Conservation (phyloP, 2,329 filamentous ascomycete species). For the Balansia obtecta region DNA sequence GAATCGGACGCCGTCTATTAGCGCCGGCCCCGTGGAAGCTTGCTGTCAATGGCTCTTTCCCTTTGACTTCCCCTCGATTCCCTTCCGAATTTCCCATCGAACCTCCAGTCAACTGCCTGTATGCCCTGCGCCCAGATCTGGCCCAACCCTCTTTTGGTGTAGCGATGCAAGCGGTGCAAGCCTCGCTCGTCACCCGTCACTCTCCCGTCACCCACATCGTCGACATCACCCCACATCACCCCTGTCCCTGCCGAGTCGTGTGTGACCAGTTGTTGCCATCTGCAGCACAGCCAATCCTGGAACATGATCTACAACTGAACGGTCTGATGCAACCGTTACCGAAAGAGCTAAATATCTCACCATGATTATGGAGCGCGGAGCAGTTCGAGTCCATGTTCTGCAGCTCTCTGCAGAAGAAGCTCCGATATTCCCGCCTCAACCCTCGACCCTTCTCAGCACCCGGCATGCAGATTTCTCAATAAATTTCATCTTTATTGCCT, state of each 20-base stretch:
- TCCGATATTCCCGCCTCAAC: neutral
- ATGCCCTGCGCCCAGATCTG: neutral
- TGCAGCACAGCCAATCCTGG: constrained; percentile 38
- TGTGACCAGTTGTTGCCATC: constrained; percentile 16
- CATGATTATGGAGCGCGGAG: neutral
- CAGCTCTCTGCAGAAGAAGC: neutral
- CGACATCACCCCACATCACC: constrained; percentile 9
- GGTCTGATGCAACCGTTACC: constrained; percentile 11
- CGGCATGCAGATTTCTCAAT: neutral
- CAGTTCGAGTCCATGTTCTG: neutral
- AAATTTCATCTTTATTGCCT: neutral
- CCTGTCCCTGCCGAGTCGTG: constrained; percentile 10
- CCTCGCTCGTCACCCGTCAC: neutral
- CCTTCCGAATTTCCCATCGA: no score
- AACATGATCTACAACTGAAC: constrained; percentile 32
- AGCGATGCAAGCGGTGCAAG: neutral
- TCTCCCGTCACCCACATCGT: constrained; percentile 5
- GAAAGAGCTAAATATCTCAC: constrained; percentile 4
- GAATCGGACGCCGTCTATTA: constrained; percentile 11
- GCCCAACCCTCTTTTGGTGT: neutral
- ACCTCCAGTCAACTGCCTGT: no score
- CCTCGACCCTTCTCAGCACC: neutral
- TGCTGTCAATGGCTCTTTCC: neutral
- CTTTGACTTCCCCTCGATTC: neutral
- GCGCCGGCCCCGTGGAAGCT: constrained; percentile 8